A percentile compares a stretch with the other conserved stretches of the same genome.
These are phyloP conservation scores for Irpex lacteus DNA, from an alignment of 1,284 basidiomycete genomes.

Conservation along the genomic window DNA sequence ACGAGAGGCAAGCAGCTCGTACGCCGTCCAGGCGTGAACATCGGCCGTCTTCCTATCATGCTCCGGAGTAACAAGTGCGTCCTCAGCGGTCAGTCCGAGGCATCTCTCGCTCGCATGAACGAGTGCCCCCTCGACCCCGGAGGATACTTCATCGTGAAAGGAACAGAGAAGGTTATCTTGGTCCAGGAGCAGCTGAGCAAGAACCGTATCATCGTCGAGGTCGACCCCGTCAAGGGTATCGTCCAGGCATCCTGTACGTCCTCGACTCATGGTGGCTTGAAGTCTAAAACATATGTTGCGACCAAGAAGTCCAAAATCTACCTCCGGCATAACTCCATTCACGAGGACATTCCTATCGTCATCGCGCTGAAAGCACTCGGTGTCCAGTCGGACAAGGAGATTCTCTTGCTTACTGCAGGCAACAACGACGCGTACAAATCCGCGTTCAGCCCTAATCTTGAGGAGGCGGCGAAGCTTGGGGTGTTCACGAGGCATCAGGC, in stretches of 20 bases:
- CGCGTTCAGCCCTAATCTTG: constrained; percentile 89
- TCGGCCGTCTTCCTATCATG: constrained; percentile 97
- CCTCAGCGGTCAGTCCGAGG: constrained; percentile 75
- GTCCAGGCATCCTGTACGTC: constrained; percentile 98
- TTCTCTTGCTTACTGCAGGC: constrained; percentile 92
- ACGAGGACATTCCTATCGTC: constrained; percentile 96
- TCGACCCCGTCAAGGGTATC: constrained; percentile 85
- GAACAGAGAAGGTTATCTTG: constrained; percentile 99
- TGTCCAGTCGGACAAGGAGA: constrained; percentile 97
- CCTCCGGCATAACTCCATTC: constrained; percentile 97
- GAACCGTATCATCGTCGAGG: constrained; percentile 99
- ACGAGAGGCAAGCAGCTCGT: constrained; percentile 91
- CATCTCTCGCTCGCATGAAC: constrained; percentile 86
- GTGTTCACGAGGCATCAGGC: constrained; percentile 94
- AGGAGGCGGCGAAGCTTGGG: constrained; percentile 90
- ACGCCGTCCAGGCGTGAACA: constrained; percentile 79
- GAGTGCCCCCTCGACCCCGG: constrained; percentile 99
- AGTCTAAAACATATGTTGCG: constrained; percentile 97
- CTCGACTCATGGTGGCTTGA: constrained; percentile 96
- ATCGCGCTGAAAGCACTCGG: constrained; percentile 97
- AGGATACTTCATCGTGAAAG: constrained; percentile 99
- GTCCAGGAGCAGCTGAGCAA: constrained; percentile 99
- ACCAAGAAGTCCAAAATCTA: constrained; percentile 95
- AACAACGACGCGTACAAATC: constrained; percentile 88
- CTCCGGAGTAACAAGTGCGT: constrained; percentile 93